Conservation (phyloP, 148 eudicot genomes). For the Rhododendron ferrugineum region DNA sequence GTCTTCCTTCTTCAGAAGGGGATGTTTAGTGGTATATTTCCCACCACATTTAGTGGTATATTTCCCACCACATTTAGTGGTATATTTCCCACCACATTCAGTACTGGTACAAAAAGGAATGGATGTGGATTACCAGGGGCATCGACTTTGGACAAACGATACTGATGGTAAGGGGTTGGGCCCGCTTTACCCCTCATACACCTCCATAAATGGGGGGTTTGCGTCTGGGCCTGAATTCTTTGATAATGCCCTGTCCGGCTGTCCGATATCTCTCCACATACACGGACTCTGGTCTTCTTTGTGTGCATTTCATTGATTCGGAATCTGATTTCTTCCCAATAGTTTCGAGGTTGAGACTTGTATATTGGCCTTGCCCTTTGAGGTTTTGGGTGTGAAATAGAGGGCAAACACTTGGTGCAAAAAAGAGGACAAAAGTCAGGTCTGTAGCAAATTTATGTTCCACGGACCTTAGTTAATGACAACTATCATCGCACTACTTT, state of each 20-base stretch:
- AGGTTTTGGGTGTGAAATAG: not conserved
- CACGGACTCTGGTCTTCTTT: not conserved
- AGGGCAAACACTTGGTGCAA: not conserved
- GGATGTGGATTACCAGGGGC: not conserved
- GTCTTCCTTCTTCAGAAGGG: not conserved
- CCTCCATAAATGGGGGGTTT: not conserved
- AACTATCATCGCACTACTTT: not conserved
- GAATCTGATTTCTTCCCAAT: conserved; percentile 25
- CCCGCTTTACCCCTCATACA: not conserved
- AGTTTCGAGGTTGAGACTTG: not conserved
- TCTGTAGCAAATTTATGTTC: not conserved
- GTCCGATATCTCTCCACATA: not conserved
- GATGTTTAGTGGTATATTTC: not conserved
- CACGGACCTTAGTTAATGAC: not conserved
- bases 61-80: not conserved
- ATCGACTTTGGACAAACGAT: not conserved
- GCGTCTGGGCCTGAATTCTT: not conserved
- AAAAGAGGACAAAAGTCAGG: not conserved
- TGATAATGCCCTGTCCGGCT: not conserved
- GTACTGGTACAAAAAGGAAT: not conserved
- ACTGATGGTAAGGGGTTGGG: not conserved
- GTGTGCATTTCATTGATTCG: not conserved
- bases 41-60: not conserved
- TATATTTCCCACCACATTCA: not conserved
- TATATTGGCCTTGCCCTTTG: not conserved